These are phyloP conservation scores for Leccinum fallax DNA, from an alignment of 1,284 basidiomycete species.

Conservation along the genomic window DNA sequence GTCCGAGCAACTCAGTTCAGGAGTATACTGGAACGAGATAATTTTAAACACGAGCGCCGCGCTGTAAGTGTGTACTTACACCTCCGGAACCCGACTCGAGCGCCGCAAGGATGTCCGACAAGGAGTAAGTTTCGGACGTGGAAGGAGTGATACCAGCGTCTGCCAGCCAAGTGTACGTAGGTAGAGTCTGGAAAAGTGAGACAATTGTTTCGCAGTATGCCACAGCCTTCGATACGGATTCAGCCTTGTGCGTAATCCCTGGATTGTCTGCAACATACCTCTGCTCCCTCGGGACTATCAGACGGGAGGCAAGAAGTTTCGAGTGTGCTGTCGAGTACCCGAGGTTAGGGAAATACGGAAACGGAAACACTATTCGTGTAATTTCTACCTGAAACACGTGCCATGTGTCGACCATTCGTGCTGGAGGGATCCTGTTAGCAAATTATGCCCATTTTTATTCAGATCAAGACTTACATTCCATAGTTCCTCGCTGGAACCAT, in stretches of 20 bases:
- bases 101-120: slow-evolving; percentile 58
- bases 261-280: slow-evolving; percentile 39
- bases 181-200: slow-evolving; percentile 59
- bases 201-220: slow-evolving; percentile 73
- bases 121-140: slow-evolving; percentile 55
- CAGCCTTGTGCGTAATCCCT: slow-evolving; percentile 4
- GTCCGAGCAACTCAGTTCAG: slow-evolving; percentile 57
- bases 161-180: slow-evolving; percentile 73
- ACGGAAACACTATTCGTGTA: neutral
- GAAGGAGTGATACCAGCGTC: slow-evolving; percentile 74
- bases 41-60: slow-evolving; percentile 2
- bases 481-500: slow-evolving; percentile 62
- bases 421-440: slow-evolving; percentile 33
- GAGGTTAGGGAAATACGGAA: slow-evolving; percentile 7
- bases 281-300: slow-evolving; percentile 59
- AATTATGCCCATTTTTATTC: slow-evolving; percentile 1
- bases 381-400: slow-evolving; percentile 65
- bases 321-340: slow-evolving; percentile 52
- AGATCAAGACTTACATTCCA: slow-evolving; percentile 59
- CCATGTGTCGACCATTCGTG: slow-evolving; percentile 77
- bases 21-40: slow-evolving; percentile 46
- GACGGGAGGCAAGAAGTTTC: slow-evolving; percentile 58
- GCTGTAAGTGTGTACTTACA: slow-evolving; percentile 22
- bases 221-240: slow-evolving; percentile 51
- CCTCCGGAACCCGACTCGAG: slow-evolving; percentile 55